A percentile compares a stretch with the other conserved stretches of the same genome.
phyloP scores from a whole-genome alignment of 768 basidiomycete species.

The Chalciporus chontae region DNA sequence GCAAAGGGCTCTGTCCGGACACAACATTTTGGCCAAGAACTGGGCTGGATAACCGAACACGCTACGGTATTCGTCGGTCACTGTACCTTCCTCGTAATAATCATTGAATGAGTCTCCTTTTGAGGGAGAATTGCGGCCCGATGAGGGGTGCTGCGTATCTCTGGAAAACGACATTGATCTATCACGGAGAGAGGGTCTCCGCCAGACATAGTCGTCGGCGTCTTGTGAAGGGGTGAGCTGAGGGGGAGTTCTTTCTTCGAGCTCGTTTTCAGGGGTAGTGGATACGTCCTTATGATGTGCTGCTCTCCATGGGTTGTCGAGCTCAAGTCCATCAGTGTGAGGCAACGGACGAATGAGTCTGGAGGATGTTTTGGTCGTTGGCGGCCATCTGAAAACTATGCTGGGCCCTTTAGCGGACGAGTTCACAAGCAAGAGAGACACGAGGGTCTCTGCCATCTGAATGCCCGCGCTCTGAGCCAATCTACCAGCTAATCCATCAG shows the following conservation, averaged over 20 bases:
- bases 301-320: conserved; percentile 74
- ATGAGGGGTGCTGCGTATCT: conserved; percentile 40
- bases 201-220: conserved; percentile 60
- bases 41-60: conserved; percentile 80
- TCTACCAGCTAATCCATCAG: not conserved
- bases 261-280: conserved; percentile 21
- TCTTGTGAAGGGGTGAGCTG: conserved; percentile 17
- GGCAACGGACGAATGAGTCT: conserved; percentile 73
- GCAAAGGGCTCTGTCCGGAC: conserved; percentile 75
- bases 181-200: conserved; percentile 48
- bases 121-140: conserved; percentile 50
- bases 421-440: conserved; percentile 80
- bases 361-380: conserved; percentile 56
- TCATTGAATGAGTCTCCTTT: conserved; percentile 41
- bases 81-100: conserved; percentile 29
- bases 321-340: conserved; percentile 40
- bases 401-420: conserved; percentile 78
- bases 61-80: conserved; percentile 54
- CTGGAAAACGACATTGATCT: conserved; percentile 52
- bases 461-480: conserved; percentile 5
- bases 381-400: conserved; percentile 84
- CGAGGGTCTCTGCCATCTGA: conserved; percentile 70
- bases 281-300: conserved; percentile 46
- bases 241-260: not conserved
- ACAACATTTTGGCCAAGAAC: conserved; percentile 77